Conservation (phyloP, 306 rosid genomes). For the Rubus parviflorus region DNA sequence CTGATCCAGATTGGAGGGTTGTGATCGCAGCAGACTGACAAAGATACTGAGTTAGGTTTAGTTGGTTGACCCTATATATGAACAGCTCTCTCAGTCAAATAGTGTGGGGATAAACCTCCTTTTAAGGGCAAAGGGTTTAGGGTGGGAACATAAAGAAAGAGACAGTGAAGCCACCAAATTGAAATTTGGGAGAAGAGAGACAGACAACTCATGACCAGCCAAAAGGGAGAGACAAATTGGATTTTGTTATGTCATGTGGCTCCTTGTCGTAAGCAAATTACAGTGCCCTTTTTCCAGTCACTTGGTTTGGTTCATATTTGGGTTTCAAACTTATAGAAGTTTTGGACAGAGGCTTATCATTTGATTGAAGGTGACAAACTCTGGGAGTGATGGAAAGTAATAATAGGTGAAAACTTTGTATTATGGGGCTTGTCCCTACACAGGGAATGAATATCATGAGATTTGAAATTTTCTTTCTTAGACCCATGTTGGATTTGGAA, state of each 20-base stretch:
- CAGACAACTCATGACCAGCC: conserved; percentile 49
- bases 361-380: conserved; percentile 21
- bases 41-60: conserved; percentile 59
- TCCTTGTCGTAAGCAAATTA: conserved; percentile 45
- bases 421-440: conserved; percentile 28
- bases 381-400: conserved; percentile 23
- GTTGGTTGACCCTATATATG: conserved; percentile 35
- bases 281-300: conserved; percentile 16
- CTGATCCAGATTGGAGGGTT: conserved; percentile 70
- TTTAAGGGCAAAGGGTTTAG: conserved; percentile 40
- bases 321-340: conserved; percentile 16
- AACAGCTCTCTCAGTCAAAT: conserved; percentile 17
- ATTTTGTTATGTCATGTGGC: conserved; percentile 57
- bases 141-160: conserved; percentile 51
- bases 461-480: neutral
- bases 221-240: conserved; percentile 43
- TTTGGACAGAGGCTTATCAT: conserved; percentile 21
- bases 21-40: conserved; percentile 68
- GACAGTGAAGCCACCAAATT: conserved; percentile 59
- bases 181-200: conserved; percentile 38
- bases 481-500: neutral
- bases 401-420: conserved; percentile 18
- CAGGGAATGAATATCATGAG: neutral
- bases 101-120: conserved; percentile 40
- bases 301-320: conserved; percentile 27